Evolutionary conservation across 139 green algal genomes (phyloP), one percentile per base, ranked within the genome.

Genomic region (Tetraselmis chui): DNA sequence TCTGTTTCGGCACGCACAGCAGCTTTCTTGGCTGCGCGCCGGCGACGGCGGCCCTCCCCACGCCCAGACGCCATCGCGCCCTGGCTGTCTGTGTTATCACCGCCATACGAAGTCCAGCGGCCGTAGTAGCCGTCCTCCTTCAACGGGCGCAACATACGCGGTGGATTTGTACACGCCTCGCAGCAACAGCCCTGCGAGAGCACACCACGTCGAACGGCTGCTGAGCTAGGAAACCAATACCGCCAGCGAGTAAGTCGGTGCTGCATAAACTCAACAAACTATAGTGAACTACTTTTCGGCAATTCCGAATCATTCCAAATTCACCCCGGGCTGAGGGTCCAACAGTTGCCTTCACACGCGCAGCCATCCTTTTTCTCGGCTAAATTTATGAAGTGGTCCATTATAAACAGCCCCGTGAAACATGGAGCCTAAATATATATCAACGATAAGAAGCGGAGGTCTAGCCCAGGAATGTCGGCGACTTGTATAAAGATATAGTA

Each of bases 121-220:
- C 85, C 89, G 80, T 93, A 95, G 77, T 89, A 81, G 11, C 90
- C 67, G 1, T 81, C 75, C 11, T 84, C 27, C 84, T 96, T 96
- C 31, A 92, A 83, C 1, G 91, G 91, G n/a, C 93, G 89, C 79
- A 97, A 84, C 81, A 97, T 83, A 76, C 93, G 88, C 1, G 93
- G 93, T 1, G 93, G 92, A 0, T 86, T 31, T 77, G 88, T 89
- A 87, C 94, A 98, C 0, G 59, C 85, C 31, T 91, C 84, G 86
- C 93, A 96, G 88, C 95, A 98, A 87, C 94, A 98, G 75, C 92
- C 91, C 30, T 86, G 79, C 25, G 83, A 82, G 5, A 74, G 18
- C 18, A 67, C 11, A 67, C 45, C 11, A 67, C 11, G 45, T 67
- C 45, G 45, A 67, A 5, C 18, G 45, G 45, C 11, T 81, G 0